These are phyloP conservation scores for Podospora tetraspora DNA, from an alignment of 495 filamentous ascomycete genomes.

Conservation along the genomic window DNA sequence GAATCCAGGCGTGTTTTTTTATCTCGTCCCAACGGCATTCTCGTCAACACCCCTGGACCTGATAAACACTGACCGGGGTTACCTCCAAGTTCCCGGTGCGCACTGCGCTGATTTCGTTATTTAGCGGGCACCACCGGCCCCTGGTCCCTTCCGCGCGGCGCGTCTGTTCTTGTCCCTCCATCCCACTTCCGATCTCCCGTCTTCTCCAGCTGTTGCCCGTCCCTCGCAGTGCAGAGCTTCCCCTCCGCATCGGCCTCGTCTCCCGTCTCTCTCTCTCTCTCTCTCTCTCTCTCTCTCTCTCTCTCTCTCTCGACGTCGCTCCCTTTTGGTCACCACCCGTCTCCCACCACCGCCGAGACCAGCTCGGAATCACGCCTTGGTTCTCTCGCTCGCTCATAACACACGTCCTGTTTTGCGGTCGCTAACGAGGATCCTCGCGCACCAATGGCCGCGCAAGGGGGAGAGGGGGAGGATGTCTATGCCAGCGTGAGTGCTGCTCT, in stretches of 20 bases:
- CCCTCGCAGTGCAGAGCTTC: not conserved
- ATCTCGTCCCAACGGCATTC: not conserved
- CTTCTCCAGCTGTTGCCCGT: not conserved
- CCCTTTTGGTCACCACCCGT: not conserved
- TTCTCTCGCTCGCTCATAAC: not conserved
- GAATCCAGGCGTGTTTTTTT: not conserved
- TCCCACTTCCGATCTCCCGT: not conserved
- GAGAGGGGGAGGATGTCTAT: constrained; percentile 49
- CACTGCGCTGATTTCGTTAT: not conserved
- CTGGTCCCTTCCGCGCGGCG: not conserved
- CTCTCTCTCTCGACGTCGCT: not conserved
- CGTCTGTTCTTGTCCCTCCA: not conserved
- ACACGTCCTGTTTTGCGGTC: constrained; percentile 6
- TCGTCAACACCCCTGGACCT: not conserved
- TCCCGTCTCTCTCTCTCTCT: not conserved
- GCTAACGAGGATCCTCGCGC: constrained; percentile 18
- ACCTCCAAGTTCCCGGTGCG: not conserved
- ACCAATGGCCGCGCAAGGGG: constrained; percentile 27
- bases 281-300: not conserved
- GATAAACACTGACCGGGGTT: not conserved
- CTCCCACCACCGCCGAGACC: not conserved
- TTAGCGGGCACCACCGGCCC: not conserved
- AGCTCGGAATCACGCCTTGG: not conserved
- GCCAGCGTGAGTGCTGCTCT: constrained; percentile 42
- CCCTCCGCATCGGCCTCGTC: not conserved